phyloP scores from a whole-genome alignment of 441 rosid species.

The Raphanus hybrid region DNA sequence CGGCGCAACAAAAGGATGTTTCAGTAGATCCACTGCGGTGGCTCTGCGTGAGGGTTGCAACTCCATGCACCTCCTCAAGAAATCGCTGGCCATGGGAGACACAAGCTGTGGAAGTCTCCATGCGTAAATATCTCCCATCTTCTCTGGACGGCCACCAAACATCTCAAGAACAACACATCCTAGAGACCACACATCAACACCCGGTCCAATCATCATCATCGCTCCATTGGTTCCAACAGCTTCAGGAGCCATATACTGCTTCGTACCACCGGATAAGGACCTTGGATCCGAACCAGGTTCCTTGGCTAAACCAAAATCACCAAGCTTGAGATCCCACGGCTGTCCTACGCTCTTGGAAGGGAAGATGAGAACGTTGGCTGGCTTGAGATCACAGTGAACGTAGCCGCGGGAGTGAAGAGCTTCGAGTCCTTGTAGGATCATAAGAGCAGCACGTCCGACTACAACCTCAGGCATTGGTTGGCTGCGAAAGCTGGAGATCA shows the following conservation, averaged over 20 bases:
- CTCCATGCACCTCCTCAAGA: background rate
- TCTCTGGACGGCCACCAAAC: conserved; percentile 10
- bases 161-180: conserved; percentile 12
- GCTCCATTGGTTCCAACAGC: background rate
- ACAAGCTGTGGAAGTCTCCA: background rate
- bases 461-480: conserved; percentile 13
- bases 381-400: conserved; percentile 31
- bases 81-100: conserved; percentile 2
- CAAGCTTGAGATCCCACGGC: conserved; percentile 21
- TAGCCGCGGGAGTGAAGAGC: conserved; percentile 16
- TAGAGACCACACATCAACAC: conserved; percentile 23
- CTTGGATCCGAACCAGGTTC: conserved; percentile 10
- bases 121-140: conserved; percentile 1
- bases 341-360: background rate
- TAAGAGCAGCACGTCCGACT: background rate
- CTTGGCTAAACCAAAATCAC: conserved; percentile 16
- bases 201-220: background rate
- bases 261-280: conserved; percentile 5
- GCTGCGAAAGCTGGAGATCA: conserved; percentile 7
- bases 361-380: conserved; percentile 24
- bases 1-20: conserved; percentile 11
- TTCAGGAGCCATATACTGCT: conserved; percentile 24
- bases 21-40: background rate
- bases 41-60: conserved; percentile 7
- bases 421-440: conserved; percentile 23